Evolutionary conservation across 331 rosid genomes (phyloP), one percentile per base, ranked within the genome.

Genomic region (Ulmus americana): DNA sequence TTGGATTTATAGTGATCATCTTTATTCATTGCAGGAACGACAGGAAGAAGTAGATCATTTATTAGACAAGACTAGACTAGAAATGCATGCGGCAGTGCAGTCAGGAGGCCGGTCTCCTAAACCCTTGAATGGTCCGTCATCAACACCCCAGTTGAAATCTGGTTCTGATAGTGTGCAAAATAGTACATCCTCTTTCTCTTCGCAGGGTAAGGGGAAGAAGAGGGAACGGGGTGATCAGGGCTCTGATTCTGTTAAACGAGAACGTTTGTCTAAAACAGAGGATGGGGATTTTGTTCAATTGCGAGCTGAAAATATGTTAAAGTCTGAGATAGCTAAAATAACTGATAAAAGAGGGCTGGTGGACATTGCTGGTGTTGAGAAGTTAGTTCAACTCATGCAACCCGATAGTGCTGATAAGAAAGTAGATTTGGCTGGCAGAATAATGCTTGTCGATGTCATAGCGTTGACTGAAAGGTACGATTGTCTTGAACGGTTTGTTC

Each of bases 61-160:
- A 45, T 82, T 91, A 79, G 61, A 80, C 45, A 91, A 84, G 76
- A 91, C 97, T 6, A 77, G 70, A 84, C 56, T 84, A 81, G 97
- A 88, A 79, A 91, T 91, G 97, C 96, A 91, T 81, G 94, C 80
- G 54, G 79, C 96, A 65, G 89, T 79, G 84, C 97, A 82, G 77
- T 75, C 97, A n/a, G 97, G 97, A 57, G 95, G 97, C 56, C 90
- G 97, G 64, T 91, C 97, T 66, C 96, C 97, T 7, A 91, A 86
- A 75, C 90, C 91, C 15, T 62, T 81, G 77, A 87, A 81, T 73
- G 88, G 88, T 80, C 95, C 97, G 1, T 65, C 86, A 55, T 73
- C 94, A 55, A 73, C 91, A 68, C 80, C 85, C 59, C 84, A 87
- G 76, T 71, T 91, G 59, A 91, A 91, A 85, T 78, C 83, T 74